Percentiles rank a stretch among this genome's conserved stretches.
phyloP scores from a whole-genome alignment of 73 alveolate species.

The Symbiodinium natans region DNA sequence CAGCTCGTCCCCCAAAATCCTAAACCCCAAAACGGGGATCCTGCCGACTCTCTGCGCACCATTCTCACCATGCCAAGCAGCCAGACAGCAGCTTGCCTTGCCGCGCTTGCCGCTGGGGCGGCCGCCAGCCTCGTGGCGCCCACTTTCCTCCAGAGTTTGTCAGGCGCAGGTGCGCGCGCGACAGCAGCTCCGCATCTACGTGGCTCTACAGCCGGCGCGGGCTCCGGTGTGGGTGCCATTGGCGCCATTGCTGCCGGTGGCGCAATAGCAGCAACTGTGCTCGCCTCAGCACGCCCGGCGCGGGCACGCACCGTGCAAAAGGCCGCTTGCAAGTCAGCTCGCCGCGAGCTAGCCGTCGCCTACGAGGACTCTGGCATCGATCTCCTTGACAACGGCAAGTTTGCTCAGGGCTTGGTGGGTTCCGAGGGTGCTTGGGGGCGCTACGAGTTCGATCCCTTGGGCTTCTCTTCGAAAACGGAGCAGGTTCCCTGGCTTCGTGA shows the following conservation, averaged over 20 bases:
- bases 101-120: not conserved
- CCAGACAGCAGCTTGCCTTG: not conserved
- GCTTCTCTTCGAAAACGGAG: constrained; percentile 94
- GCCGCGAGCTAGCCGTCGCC: constrained; percentile 85
- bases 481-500: constrained; percentile 76
- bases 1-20: too few relatives aligned
- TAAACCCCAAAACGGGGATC: too few relatives aligned
- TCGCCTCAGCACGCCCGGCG: not conserved
- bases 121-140: not conserved
- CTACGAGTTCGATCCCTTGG: constrained; percentile 83
- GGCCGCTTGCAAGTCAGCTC: too few relatives aligned
- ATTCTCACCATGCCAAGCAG: not conserved
- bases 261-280: not conserved
- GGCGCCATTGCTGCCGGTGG: not conserved
- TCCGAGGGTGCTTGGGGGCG: constrained; percentile 88
- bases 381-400: constrained; percentile 85
- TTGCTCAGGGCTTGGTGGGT: constrained; percentile 28
- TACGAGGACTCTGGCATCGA: constrained; percentile 90
- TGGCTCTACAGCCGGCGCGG: not conserved
- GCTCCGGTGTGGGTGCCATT: not conserved
- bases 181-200: not conserved
- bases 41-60: not conserved
- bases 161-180: not conserved
- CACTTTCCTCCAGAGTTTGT: not conserved
- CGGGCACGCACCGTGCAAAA: not conserved